These are phyloP conservation scores for Pichia sp. DNA, from an alignment of 1,139 yeast genomes.

Conservation along the genomic window DNA sequence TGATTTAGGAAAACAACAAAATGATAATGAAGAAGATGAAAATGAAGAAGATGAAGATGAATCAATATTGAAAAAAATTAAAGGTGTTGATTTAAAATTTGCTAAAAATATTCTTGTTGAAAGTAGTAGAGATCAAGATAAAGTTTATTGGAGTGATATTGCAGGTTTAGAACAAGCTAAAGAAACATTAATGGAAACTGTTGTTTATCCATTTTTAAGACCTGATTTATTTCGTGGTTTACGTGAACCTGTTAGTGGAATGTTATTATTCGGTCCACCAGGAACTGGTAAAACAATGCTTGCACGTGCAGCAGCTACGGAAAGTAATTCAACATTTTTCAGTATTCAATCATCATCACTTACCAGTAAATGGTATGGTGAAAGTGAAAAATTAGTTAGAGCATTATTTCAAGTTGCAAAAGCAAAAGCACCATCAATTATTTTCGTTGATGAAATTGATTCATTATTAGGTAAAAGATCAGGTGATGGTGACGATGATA, in stretches of 20 bases:
- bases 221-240: conserved; percentile 90
- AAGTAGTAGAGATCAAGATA: conserved; percentile 90
- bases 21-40: conserved; percentile 23
- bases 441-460: conserved; percentile 95
- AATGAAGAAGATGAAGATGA: conserved; percentile 50
- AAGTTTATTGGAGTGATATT: conserved; percentile 94
- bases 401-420: conserved; percentile 84
- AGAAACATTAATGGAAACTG: conserved; percentile 87
- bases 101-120: conserved; percentile 77
- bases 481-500: conserved; percentile 84
- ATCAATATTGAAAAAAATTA: conserved; percentile 37
- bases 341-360: conserved; percentile 88
- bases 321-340: conserved; percentile 89
- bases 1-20: neutral
- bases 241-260: conserved; percentile 94
- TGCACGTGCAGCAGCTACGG: conserved; percentile 96
- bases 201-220: conserved; percentile 88
- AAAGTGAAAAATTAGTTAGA: conserved; percentile 86
- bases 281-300: conserved; percentile 98
- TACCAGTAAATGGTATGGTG: conserved; percentile 90
- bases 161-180: conserved; percentile 93
- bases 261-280: conserved; percentile 95
- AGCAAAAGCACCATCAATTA: conserved; percentile 85
- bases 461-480: conserved; percentile 78
- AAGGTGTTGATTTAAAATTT: conserved; percentile 41